Conservation (phyloP, 768 basidiomycete species). For the Strobilomyces echinocephalus region DNA sequence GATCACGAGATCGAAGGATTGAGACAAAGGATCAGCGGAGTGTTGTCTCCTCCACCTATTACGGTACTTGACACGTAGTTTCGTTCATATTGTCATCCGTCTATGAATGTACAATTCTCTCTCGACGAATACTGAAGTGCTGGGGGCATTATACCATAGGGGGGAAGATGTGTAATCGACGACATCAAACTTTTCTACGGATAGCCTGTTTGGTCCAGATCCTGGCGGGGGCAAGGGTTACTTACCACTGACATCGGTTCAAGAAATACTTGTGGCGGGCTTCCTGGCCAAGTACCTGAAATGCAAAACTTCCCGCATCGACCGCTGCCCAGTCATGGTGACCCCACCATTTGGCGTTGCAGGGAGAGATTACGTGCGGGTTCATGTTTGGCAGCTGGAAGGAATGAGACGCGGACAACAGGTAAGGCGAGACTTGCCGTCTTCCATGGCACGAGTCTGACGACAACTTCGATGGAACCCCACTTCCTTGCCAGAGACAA, state of each 20-base stretch:
- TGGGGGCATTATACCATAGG: no score
- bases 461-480: conserved; percentile 72
- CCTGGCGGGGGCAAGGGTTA: no score
- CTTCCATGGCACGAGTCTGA: conserved; percentile 66
- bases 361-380: conserved; percentile 57
- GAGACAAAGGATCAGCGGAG: background rate
- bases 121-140: no score
- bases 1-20: conserved; percentile 5
- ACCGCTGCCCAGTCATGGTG: conserved; percentile 81
- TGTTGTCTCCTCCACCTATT: background rate
- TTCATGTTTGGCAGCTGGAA: conserved; percentile 51
- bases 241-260: no score
- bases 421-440: conserved; percentile 42
- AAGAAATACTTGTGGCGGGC: no score
- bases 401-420: conserved; percentile 6
- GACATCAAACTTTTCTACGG: no score
- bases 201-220: no score
- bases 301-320: conserved; percentile 74
- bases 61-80: no score
- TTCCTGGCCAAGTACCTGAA: conserved; percentile 67
- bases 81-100: no score
- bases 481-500: conserved; percentile 45
- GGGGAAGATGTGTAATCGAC: no score
- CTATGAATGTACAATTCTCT: no score
- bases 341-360: conserved; percentile 55